Base-by-base conservation (phyloP, 139 green algal species). In the Tetradesmus obliquus region DNA sequence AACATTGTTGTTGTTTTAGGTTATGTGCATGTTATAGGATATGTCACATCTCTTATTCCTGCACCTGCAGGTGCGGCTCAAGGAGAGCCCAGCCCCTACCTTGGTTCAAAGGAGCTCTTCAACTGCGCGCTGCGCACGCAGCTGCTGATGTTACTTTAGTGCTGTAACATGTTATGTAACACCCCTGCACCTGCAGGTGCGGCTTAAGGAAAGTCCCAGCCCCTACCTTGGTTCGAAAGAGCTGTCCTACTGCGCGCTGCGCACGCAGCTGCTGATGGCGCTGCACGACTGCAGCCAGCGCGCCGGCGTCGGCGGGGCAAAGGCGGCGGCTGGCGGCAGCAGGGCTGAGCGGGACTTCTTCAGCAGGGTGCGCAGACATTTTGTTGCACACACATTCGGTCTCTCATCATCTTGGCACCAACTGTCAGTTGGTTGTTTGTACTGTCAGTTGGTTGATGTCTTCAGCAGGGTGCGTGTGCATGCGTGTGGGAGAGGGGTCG, bases 201-300 rank as follows among this genome's bases (percentile, higher is more conserved):
- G 86, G 0, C 55, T 90, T 71, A 51, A 83, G 12, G 86, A 83
- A 53, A 90, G 71, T 51, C 53, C 69, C 3, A 69, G 71, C 8
- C 80, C 55, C 9, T 87, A 87, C 82, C 82, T 85, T 2, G 79
- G 81, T 22, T 69, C 32, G 15, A 91, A 95, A 24, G 95, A 98
- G 86, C 90, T 94, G 0, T 94, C 94, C 57, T 95, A 96, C 87
- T 97, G 95, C 84, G 91, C 94, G 12, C 95, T 98, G 91, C 94
- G 96, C 15, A 91, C 91, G 66, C 96, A 97, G 93, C 95, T 98
- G 88, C 94, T 98, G 53, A 98, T 98, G 97, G 93, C 93, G 71
- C 94, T 98, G 55, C 97, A 98, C 88, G 97, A 98, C 90, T 91
- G 82, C 10, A 92, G 92, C 5, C 84, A 90, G 32, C 74, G 91